These are phyloP conservation scores for Polygonum aviculare DNA, from an alignment of 148 eudicot genomes.

Conservation along the genomic window DNA sequence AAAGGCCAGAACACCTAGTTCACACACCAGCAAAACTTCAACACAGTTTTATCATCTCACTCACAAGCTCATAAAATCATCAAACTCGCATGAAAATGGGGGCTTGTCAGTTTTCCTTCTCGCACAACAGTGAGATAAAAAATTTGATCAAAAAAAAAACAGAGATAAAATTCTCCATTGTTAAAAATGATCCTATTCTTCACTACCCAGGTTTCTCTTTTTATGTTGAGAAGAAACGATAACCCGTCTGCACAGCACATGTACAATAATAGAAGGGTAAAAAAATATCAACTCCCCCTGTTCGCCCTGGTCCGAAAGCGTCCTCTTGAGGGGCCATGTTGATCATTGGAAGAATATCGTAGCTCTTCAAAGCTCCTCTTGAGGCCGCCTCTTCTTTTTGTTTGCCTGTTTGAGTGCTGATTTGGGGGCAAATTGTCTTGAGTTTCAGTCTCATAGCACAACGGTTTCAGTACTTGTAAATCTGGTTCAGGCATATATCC, in stretches of 20 bases:
- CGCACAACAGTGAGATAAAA: not conserved
- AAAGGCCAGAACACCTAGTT: not conserved
- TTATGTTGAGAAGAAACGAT: not conserved
- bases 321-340: slow-evolving; percentile 20
- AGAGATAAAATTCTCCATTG: not conserved
- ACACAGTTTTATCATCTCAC: not conserved
- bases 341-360: slow-evolving; percentile 21
- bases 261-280: not conserved
- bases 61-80: not conserved
- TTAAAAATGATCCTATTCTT: not conserved
- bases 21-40: not conserved
- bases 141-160: too few relatives aligned
- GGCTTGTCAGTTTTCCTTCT: slow-evolving; percentile 3
- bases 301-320: slow-evolving; percentile 15
- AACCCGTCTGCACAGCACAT: not conserved
- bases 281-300: slow-evolving; percentile 14
- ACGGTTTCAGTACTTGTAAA: slow-evolving; percentile 28
- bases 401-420: slow-evolving; percentile 8
- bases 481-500: slow-evolving; percentile 29
- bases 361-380: slow-evolving; percentile 28
- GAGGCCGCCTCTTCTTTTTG: slow-evolving; percentile 22
- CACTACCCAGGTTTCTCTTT: not conserved
- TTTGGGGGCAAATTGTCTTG: slow-evolving; percentile 13
- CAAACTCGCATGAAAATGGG: slow-evolving; percentile 1
- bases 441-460: slow-evolving; percentile 19